Base-by-base conservation (phyloP, 257 asterid genomes). In the Plantago major region DNA sequence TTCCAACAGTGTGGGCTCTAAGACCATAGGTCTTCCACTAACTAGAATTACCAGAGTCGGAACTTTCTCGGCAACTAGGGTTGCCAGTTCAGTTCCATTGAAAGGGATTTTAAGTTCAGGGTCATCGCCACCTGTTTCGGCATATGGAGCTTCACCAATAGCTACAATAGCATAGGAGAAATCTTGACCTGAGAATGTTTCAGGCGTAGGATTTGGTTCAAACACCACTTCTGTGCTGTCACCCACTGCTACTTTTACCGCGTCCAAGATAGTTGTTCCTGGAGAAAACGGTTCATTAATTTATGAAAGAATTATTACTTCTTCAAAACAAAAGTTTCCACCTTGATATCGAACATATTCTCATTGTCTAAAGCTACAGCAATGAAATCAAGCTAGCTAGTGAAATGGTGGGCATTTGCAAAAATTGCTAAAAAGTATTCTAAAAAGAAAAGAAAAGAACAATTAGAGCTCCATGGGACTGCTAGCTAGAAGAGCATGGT, bases 261-360 rank as follows among this genome's bases (percentile, higher is more conserved):
- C 97, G 42, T 90, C 95, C 82, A 90, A 64, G 59, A 90, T 76
- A 46, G 97, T 90, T 26, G 88, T 90, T 67, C 97, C 97, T 87
- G 69, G 60, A 14, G 44, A 43, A 72, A 22, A 22, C 26, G 26
- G 26, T 22, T 22, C 26, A 67, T 26, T 63, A 26, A 46, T 46
- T 64, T 46, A 62, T 22, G 26, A 22, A 22, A 22, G 26, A n/a
- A 22, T 22, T 22, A 2, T 22, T 22, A 22, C 26, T 22, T 22
- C 26, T 22, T 22, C 26, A 22, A 22, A 22, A 22, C 2, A 22
- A 22, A 22, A 22, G 26, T 22, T 22, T 22, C 2, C 26, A 22
- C 26, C 26, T 22, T 22, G 26, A 22, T 22, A 22, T 22, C 26
- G 26, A 22, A 22, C 26, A 22, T 1, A 22, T 22, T 22, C 26